Evolutionary conservation across 345 rosid species (phyloP), one percentile per base, ranked within the genome.

Genomic region (Sonneratia alba): DNA sequence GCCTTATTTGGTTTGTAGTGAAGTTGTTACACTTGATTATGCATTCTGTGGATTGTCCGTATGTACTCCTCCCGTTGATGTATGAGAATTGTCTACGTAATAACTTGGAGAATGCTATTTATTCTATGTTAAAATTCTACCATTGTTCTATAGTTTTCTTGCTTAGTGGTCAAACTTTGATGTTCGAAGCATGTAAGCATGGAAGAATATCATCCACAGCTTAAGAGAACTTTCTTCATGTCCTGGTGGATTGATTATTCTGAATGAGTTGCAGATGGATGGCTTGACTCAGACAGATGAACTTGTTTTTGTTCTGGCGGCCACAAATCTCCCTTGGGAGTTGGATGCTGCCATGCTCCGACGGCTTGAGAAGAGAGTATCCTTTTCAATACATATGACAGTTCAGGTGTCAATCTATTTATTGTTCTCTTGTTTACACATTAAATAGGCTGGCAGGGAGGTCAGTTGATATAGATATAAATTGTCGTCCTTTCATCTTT

Each of bases 301-400:
- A 81, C 97, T 94, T 37, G 97, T 94, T 21, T 94, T 91, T 78
- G 97, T 91, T 70, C 81, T 94, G 86, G 97, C 97, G 0, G 98
- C 98, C 34, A 91, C 98, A 40, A 94, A 94, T 78, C 95, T 94
- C 63, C 98, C 98, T 3, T 94, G 98, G 97, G 98, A 94, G 70
- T 81, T 94, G 68, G 98, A 94, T 83, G 95, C 90, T 67, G 97
- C 97, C 74, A 87, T 94, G 97, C 96, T 94, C 57, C 84, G 97
- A 57, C 97, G 97, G 76, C 92, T 94, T 36, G 98, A 94, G 85
- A 94, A 91, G 82, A 80, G 96, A 74, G 98, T 94, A 91, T 90
- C 95, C 95, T 83, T 83, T 53, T 18, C 69, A 37, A 53, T 19
- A 32, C 2, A 18, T 32, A 64, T 14, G 2, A 36, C n/a, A 32